Conservation (phyloP, 192 early-diverging fungal genomes). For the Chytriomyces hyalinus region DNA sequence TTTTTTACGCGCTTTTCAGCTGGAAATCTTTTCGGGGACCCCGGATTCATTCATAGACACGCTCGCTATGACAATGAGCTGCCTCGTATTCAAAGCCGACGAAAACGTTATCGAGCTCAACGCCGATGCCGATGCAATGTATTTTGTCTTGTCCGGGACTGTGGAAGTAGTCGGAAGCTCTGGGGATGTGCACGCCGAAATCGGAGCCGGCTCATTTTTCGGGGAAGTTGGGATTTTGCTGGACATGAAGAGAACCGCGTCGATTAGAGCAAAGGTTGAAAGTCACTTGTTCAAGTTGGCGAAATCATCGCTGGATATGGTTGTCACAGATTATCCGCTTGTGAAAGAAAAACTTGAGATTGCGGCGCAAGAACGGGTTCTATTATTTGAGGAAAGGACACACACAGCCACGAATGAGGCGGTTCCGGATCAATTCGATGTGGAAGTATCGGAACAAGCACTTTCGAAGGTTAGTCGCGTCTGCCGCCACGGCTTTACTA, state of each 20-base stretch:
- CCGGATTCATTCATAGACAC: slow-evolving; percentile 45
- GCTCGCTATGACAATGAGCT: slow-evolving; percentile 38
- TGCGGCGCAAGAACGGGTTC: slow-evolving; percentile 49
- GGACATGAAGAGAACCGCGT: slow-evolving; percentile 53
- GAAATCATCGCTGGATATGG: slow-evolving; percentile 39
- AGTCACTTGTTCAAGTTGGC: slow-evolving; percentile 50
- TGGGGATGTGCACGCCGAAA: slow-evolving; percentile 51
- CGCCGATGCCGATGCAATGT: slow-evolving; percentile 50
- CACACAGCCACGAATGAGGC: slow-evolving; percentile 33
- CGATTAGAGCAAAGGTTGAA: slow-evolving; percentile 50
- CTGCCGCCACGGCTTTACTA: not conserved
- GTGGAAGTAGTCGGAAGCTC: slow-evolving; percentile 46
- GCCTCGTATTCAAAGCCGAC: slow-evolving; percentile 32
- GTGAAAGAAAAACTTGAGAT: slow-evolving; percentile 47
- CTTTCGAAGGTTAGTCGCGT: slow-evolving; percentile 45
- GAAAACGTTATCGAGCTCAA: slow-evolving; percentile 40
- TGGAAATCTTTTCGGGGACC: slow-evolving; percentile 42
- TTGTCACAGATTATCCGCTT: slow-evolving; percentile 43
- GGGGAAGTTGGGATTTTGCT: slow-evolving; percentile 58
- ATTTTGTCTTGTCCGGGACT: slow-evolving; percentile 49
- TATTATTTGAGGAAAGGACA: slow-evolving; percentile 36
- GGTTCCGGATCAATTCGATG: slow-evolving; percentile 42
- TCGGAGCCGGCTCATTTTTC: slow-evolving; percentile 52
- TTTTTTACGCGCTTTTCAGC: slow-evolving; percentile 22
- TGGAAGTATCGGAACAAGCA: slow-evolving; percentile 48